Conservation (phyloP, 1,284 basidiomycete species). For the Sanghuangporus weigelae region DNA sequence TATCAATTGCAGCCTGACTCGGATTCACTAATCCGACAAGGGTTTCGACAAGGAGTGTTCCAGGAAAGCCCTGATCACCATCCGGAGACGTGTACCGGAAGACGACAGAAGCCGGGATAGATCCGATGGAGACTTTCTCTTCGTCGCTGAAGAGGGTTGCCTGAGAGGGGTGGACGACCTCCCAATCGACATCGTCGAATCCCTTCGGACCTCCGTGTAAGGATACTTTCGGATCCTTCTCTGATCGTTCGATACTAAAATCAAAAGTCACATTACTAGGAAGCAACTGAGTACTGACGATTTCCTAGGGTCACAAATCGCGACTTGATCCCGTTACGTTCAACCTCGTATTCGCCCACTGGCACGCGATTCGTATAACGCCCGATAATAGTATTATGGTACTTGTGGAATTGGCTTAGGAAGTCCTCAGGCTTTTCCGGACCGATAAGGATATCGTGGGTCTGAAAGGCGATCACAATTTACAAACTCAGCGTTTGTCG, state of each 20-base stretch:
- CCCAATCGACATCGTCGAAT: constrained; percentile 55
- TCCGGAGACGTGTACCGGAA: constrained; percentile 56
- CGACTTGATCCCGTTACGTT: constrained; percentile 47
- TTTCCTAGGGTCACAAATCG: constrained; percentile 47
- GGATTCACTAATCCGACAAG: constrained; percentile 53
- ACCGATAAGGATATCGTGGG: constrained; percentile 69
- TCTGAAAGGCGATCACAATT: constrained; percentile 33
- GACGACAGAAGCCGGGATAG: constrained; percentile 38
- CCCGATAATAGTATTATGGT: constrained; percentile 68
- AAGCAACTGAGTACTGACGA: constrained; percentile 32
- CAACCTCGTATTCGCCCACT: constrained; percentile 45
- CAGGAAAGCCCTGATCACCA: constrained; percentile 66
- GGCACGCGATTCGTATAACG: constrained; percentile 70
- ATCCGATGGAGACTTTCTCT: constrained; percentile 42
- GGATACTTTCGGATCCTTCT: constrained; percentile 58
- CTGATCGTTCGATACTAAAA: background rate
- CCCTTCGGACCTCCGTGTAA: constrained; percentile 66
- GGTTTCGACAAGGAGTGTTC: constrained; percentile 52
- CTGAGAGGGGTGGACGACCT: constrained; percentile 35
- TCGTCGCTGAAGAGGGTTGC: constrained; percentile 51
- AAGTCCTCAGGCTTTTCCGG: constrained; percentile 61
- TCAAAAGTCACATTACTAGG: background rate
- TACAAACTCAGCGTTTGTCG: constrained; percentile 8
- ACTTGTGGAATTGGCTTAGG: constrained; percentile 44
- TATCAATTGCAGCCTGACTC: constrained; percentile 30